Evolutionary conservation across 2,329 filamentous ascomycete species (phyloP).

Genomic region (Curvularia spicifera): DNA sequence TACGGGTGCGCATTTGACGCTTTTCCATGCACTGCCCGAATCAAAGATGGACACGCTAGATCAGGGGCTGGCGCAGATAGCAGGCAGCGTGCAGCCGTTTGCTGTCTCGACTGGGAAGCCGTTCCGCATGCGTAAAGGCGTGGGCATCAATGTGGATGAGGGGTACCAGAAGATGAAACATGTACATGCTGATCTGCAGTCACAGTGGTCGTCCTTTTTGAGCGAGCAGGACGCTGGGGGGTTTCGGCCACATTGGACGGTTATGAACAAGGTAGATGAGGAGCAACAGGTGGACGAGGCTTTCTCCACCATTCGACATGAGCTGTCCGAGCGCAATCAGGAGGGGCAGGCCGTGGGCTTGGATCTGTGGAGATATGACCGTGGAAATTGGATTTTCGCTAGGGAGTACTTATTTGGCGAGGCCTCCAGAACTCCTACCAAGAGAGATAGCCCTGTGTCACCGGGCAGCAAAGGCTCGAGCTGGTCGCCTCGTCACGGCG

Average conservation of each 20-base stretch:
- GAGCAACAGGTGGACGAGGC: slow-evolving; percentile 46
- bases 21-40: slow-evolving; percentile 55
- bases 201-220: slow-evolving; percentile 48
- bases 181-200: slow-evolving; percentile 47
- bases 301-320: slow-evolving; percentile 45
- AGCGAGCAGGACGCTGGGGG: slow-evolving; percentile 53
- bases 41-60: slow-evolving; percentile 49
- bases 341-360: slow-evolving; percentile 49
- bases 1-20: slow-evolving; percentile 53
- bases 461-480: slow-evolving; percentile 1
- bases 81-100: slow-evolving; percentile 44
- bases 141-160: slow-evolving; percentile 47
- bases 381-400: slow-evolving; percentile 51
- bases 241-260: slow-evolving; percentile 53
- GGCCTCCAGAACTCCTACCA: neutral
- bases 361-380: slow-evolving; percentile 53
- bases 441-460: slow-evolving; percentile 2
- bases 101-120: slow-evolving; percentile 47
- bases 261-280: slow-evolving; percentile 57
- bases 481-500: slow-evolving; percentile 2
- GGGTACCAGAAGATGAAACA: slow-evolving; percentile 43
- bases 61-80: slow-evolving; percentile 39
- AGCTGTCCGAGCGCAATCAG: slow-evolving; percentile 40
- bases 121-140: slow-evolving; percentile 52
- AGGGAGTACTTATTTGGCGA: slow-evolving; percentile 46